Evolutionary conservation across 768 basidiomycete species (phyloP), one percentile per base, ranked within the genome.

Genomic region (Auricularia sp.): DNA sequence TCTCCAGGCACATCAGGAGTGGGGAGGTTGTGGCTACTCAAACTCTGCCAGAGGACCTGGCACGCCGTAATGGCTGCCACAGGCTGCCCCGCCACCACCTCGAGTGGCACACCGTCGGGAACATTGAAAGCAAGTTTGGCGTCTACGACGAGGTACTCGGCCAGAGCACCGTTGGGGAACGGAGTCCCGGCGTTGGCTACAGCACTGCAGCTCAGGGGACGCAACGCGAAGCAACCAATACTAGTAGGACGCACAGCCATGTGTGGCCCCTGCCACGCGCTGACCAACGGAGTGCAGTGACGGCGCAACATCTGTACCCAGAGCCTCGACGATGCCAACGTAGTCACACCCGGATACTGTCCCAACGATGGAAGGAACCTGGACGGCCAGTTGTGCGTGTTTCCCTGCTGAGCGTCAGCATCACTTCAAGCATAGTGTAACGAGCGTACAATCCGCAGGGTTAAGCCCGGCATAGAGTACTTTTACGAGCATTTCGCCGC

Each of bases 201-300:
- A 51, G 18, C 6, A n/a, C 29, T 16, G 21, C 35, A 29, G 63
- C 14, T 59, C 47, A 51, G 47, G 6, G 21, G 13, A 42, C 13
- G 44, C 11, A 51, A 18, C 18, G 47, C 14, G 47, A 51, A 6
- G 47, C 11, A 51, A 6, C 18, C 6, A 51, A 5, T 21, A 18
- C 14, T 8, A 56, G 29, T 8, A 34, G 64, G 67, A 70, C 47
- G 63, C 54, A 2, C 68, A 69, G 42, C 74, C 72, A 24, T 69
- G 73, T 10, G 72, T 64, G 61, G 70, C 69, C n/a, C 72, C 73
- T 1, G 72, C 71, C 54, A 72, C 72, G 42, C 66, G 67, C 39
- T 72, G 70, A 58, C 74, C 75, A 42, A 73, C 65, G 16, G 66
- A 67, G 21, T 63, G 67, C 10, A 64, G 36, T 18, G 34, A 64